Percentiles rank a stretch among this genome's conserved stretches.
These are phyloP conservation scores for Cytospora mali DNA, from an alignment of 2,329 filamentous ascomycete genomes.

Conservation along the genomic window DNA sequence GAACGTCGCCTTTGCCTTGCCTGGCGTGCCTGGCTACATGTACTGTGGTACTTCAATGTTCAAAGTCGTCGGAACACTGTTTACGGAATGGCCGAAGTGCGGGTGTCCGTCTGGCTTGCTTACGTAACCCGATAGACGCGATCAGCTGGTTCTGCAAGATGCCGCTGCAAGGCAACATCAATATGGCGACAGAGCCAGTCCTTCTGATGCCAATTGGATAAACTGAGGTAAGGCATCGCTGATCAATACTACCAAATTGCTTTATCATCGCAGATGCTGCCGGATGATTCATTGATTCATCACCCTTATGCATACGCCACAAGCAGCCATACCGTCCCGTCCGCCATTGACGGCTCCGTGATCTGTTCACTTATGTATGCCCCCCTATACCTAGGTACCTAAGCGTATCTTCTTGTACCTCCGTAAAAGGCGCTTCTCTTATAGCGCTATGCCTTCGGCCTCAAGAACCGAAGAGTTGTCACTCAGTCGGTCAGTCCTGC, in stretches of 20 bases:
- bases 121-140: neutral
- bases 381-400: too few relatives aligned
- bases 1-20: neutral
- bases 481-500: neutral
- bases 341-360: neutral
- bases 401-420: neutral
- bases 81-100: neutral
- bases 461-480: neutral
- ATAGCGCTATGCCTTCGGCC: neutral
- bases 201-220: neutral
- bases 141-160: slow-evolving; percentile 4
- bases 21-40: neutral
- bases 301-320: neutral
- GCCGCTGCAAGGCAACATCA: neutral
- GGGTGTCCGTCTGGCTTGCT: neutral
- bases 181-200: neutral
- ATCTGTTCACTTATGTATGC: neutral
- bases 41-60: neutral
- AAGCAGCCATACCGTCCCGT: neutral
- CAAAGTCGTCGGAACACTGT: neutral
- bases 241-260: neutral
- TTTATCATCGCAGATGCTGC: too few relatives aligned
- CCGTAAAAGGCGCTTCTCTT: neutral
- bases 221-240: neutral
- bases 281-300: too few relatives aligned